phyloP scores from a whole-genome alignment of 2,329 filamentous ascomycete species.

The Fusarium sororula region DNA sequence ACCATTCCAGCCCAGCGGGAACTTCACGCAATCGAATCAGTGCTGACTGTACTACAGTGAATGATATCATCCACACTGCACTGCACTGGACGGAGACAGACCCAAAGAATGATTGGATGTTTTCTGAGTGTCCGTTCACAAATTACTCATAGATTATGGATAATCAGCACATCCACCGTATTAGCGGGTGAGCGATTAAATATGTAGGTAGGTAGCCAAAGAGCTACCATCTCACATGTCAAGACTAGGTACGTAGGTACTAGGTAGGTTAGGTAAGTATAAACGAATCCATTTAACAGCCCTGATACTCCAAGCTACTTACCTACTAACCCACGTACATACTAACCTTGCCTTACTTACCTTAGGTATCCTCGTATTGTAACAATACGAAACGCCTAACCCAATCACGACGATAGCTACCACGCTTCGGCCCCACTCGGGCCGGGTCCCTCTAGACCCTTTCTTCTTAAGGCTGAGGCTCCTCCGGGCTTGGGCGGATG shows the following conservation, averaged over 20 bases:
- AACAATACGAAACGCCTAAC: neutral
- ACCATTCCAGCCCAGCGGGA: conserved; percentile 4
- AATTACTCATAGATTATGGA: neutral
- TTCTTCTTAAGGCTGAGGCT: neutral
- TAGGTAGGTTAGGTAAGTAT: neutral
- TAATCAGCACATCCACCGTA: neutral
- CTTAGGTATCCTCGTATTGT: neutral
- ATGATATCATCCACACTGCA: conserved; percentile 19
- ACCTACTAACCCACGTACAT: neutral
- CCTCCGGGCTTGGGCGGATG: neutral
- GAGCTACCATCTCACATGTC: neutral
- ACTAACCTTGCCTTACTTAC: neutral
- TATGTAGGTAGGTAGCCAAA: neutral
- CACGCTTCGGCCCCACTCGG: conserved; percentile 26
- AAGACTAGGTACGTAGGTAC: neutral
- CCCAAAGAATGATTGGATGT: neutral
- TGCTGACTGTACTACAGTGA: conserved; percentile 11
- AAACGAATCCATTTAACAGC: neutral
- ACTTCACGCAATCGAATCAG: neutral
- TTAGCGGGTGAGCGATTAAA: neutral
- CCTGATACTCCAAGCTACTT: neutral
- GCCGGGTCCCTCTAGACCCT: conserved; percentile 8
- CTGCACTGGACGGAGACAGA: neutral
- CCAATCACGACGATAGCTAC: neutral
- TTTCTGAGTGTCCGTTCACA: neutral